These are phyloP conservation scores for Boletus sensibilis DNA, from an alignment of 768 basidiomycete species.

Conservation along the genomic window DNA sequence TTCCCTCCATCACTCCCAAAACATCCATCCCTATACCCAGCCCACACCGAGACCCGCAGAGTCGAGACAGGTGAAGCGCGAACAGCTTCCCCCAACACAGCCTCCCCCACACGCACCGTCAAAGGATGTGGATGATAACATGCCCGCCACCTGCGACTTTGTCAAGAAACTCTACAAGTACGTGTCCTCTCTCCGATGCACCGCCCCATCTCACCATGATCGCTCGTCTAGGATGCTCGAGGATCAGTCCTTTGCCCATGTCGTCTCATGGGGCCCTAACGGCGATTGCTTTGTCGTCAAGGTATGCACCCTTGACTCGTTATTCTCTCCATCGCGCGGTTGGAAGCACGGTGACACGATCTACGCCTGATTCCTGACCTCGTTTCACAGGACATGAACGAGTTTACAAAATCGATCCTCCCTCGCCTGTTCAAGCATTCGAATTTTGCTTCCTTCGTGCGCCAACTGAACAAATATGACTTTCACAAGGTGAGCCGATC, in stretches of 20 bases:
- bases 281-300: conserved; percentile 94
- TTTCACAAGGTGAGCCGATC: conserved; percentile 74
- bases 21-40: conserved; percentile 23
- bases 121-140: conserved; percentile 60
- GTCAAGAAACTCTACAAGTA: conserved; percentile 94
- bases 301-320: conserved; percentile 24
- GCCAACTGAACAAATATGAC: conserved; percentile 95
- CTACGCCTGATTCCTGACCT: conserved; percentile 8
- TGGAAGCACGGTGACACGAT: not conserved
- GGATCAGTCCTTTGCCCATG: conserved; percentile 64
- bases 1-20: conserved; percentile 19
- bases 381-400: conserved; percentile 77
- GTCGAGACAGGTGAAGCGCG: conserved; percentile 30
- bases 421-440: conserved; percentile 95
- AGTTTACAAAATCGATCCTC: conserved; percentile 88
- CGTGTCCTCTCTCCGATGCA: conserved; percentile 18
- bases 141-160: conserved; percentile 90
- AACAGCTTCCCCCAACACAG: conserved; percentile 26
- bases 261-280: conserved; percentile 80
- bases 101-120: conserved; percentile 21
- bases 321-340: not conserved
- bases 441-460: conserved; percentile 89
- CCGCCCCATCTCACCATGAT: conserved; percentile 1
- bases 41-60: conserved; percentile 20
- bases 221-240: conserved; percentile 75